Conservation (phyloP, 2,329 filamentous ascomycete species). For the Biscogniauxia mediterranea region DNA sequence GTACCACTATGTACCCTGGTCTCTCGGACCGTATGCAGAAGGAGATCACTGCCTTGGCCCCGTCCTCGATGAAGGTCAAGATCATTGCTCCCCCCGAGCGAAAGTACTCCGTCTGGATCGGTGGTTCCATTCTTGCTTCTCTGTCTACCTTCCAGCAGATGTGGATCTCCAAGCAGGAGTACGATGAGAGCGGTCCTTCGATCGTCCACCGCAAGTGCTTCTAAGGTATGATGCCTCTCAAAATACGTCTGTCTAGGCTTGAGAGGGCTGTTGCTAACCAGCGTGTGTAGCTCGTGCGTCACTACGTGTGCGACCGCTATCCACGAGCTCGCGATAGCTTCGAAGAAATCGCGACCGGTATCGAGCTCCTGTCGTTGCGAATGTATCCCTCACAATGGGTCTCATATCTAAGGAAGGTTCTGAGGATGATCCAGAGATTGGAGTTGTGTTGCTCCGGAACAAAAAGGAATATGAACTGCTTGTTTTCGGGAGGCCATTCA, state of each 20-base stretch:
- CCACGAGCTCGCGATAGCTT: conserved; percentile 40
- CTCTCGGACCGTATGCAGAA: conserved; percentile 99
- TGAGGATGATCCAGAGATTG: conserved; percentile 53
- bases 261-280: conserved; percentile 3
- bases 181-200: conserved; percentile 99
- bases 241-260: not conserved
- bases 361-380: conserved; percentile 44
- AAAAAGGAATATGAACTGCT: conserved; percentile 46
- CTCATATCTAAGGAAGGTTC: conserved; percentile 58
- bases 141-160: conserved; percentile 99
- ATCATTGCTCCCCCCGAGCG: conserved; percentile 99
- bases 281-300: conserved; percentile 15
- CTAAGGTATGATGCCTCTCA: conserved; percentile 66
- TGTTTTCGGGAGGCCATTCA: conserved; percentile 51
- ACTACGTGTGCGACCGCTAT: conserved; percentile 26
- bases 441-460: conserved; percentile 43
- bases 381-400: conserved; percentile 46
- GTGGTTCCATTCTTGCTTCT: conserved; percentile 99
- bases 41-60: conserved; percentile 99
- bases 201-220: conserved; percentile 99
- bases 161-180: conserved; percentile 99
- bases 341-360: conserved; percentile 45
- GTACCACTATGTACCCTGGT: conserved; percentile 99
- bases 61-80: conserved; percentile 99
- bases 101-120: conserved; percentile 99